These are phyloP conservation scores for Cutaneotrichosporon sp. DNA, from an alignment of 1,284 basidiomycete genomes.

Conservation along the genomic window DNA sequence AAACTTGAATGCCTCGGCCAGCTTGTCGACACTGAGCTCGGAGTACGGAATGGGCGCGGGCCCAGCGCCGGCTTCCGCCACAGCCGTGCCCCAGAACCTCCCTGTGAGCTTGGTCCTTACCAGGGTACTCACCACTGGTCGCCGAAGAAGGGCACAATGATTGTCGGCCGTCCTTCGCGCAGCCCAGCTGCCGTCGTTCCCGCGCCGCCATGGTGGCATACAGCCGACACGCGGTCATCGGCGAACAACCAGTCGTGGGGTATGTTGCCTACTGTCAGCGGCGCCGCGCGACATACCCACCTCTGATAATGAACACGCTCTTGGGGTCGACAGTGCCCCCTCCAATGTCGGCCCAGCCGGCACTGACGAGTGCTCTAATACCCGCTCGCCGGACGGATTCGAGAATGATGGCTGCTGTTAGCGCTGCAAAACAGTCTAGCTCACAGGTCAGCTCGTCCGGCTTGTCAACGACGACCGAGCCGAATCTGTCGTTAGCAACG, in stretches of 20 bases:
- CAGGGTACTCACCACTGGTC: slow-evolving; percentile 54
- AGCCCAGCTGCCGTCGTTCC: slow-evolving; percentile 63
- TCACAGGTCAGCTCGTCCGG: slow-evolving; percentile 49
- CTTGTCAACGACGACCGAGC: slow-evolving; percentile 61
- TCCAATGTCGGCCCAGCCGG: slow-evolving; percentile 59
- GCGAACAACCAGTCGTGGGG: slow-evolving; percentile 70
- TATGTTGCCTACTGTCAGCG: slow-evolving; percentile 44
- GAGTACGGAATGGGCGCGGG: slow-evolving; percentile 58
- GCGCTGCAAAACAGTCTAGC: too few relatives aligned
- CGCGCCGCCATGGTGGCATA: slow-evolving; percentile 65
- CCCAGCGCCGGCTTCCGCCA: slow-evolving; percentile 61
- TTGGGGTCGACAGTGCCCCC: slow-evolving; percentile 49
- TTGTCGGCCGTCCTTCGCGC: slow-evolving; percentile 60
- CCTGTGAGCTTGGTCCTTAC: background rate
- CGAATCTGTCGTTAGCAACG: slow-evolving; percentile 50
- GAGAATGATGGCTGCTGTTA: slow-evolving; percentile 53
- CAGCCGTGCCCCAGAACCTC: slow-evolving; percentile 55
- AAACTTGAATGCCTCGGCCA: slow-evolving; percentile 55
- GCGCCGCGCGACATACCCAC: slow-evolving; percentile 23
- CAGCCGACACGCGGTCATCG: slow-evolving; percentile 54
- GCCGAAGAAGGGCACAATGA: slow-evolving; percentile 65
- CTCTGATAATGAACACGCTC: slow-evolving; percentile 56
- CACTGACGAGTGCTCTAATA: slow-evolving; percentile 58
- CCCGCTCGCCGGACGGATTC: slow-evolving; percentile 55
- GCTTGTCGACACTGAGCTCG: slow-evolving; percentile 53